Conservation (phyloP, 1,139 yeast species). For the Geotrichum cucujoidarum region DNA sequence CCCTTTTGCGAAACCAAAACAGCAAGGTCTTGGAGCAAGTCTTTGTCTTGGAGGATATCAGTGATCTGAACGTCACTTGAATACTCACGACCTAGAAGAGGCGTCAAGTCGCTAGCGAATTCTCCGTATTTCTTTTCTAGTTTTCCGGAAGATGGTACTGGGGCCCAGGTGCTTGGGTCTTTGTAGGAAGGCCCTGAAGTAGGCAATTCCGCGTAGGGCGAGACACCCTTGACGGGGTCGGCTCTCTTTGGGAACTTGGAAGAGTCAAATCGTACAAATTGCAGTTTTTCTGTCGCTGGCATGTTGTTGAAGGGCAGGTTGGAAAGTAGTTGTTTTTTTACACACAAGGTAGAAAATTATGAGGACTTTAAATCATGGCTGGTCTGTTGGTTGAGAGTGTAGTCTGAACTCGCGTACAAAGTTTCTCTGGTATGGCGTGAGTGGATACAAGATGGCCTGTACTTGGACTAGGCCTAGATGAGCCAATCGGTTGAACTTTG, state of each 20-base stretch:
- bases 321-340: too few species aligned
- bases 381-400: too few species aligned
- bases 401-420: too few species aligned
- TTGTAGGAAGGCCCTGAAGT: constrained; percentile 23
- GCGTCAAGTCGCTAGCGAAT: constrained; percentile 30
- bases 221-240: constrained; percentile 24
- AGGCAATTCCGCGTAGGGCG: constrained; percentile 28
- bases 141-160: constrained; percentile 19
- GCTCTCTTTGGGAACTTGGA: constrained; percentile 4
- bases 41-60: constrained; percentile 47
- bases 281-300: constrained; percentile 2
- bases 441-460: too few species aligned
- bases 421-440: too few species aligned
- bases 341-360: too few species aligned
- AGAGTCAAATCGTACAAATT: constrained; percentile 12
- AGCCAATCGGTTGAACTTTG: too few species aligned
- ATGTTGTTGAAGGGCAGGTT: too few species aligned
- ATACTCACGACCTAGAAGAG: constrained; percentile 33
- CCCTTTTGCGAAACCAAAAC: constrained; percentile 60
- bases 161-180: constrained; percentile 22
- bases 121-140: constrained; percentile 27
- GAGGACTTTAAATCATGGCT: too few species aligned
- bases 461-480: too few species aligned
- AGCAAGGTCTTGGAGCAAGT: constrained; percentile 51
- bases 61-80: constrained; percentile 37